Conservation (phyloP, 306 rosid genomes). For the Elaeagnus macrophylla region DNA sequence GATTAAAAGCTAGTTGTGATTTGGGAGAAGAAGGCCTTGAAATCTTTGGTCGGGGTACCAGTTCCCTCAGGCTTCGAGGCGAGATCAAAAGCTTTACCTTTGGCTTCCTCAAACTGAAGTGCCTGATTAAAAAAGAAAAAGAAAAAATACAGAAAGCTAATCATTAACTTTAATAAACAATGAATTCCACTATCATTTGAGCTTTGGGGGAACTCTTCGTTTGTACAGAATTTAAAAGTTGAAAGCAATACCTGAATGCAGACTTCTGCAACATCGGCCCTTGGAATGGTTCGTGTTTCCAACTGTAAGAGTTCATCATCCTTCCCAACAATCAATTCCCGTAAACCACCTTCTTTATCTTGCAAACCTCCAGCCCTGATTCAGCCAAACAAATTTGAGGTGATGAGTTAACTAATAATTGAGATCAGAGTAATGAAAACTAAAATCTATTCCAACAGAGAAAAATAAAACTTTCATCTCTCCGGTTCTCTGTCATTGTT, state of each 20-base stretch:
- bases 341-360: conserved; percentile 74
- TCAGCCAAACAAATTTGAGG: conserved; percentile 5
- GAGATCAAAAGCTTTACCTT: conserved; percentile 73
- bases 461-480: not conserved
- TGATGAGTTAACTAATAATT: not conserved
- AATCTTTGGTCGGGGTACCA: conserved; percentile 76
- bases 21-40: conserved; percentile 73
- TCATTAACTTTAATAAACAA: not conserved
- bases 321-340: conserved; percentile 76
- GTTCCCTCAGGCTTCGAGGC: conserved; percentile 81
- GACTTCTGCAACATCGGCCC: conserved; percentile 90
- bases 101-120: conserved; percentile 61
- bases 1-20: conserved; percentile 51
- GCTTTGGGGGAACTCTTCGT: not conserved
- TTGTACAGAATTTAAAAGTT: not conserved
- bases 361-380: conserved; percentile 89
- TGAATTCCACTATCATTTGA: not conserved
- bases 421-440: not conserved
- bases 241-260: conserved; percentile 64
- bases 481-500: not conserved
- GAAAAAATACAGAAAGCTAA: not conserved
- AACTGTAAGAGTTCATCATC: conserved; percentile 89
- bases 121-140: conserved; percentile 38
- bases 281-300: conserved; percentile 65
- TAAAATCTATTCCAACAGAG: not conserved